A percentile compares a stretch with the other conserved stretches of the same genome.
Conservation (phyloP, 2,329 filamentous ascomycete genomes). For the Curvularia spicifera region DNA sequence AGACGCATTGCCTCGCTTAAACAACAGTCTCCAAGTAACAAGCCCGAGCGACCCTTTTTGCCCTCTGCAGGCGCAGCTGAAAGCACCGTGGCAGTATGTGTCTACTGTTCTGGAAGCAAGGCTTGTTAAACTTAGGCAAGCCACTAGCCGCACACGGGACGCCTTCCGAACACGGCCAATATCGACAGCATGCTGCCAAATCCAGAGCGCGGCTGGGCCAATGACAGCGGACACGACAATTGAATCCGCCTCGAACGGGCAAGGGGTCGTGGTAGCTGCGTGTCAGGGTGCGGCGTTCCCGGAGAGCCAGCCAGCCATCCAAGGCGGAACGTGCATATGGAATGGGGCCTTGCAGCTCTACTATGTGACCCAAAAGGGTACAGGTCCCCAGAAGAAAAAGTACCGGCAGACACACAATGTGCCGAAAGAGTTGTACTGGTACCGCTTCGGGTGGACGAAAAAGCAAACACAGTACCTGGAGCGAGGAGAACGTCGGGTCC, state of each 20-base stretch:
- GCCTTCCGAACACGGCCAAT: constrained; percentile 9
- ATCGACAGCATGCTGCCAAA: constrained; percentile 8
- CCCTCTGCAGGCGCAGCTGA: not conserved
- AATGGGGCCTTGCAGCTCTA: constrained; percentile 5
- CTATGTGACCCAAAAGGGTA: not conserved
- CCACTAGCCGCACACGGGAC: constrained; percentile 15
- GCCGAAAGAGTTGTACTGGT: not conserved
- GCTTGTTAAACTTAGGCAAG: constrained; percentile 13
- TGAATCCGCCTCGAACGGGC: constrained; percentile 9
- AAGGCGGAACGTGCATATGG: constrained; percentile 11
- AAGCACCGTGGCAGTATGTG: constrained; percentile 1
- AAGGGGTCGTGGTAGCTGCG: constrained; percentile 9
- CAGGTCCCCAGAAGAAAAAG: not conserved
- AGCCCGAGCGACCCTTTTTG: not conserved
- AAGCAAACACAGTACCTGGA: no score
- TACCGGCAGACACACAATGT: not conserved
- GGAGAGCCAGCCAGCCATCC: constrained; percentile 12
- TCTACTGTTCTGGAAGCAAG: constrained; percentile 14
- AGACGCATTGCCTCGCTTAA: not conserved
- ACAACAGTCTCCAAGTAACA: not conserved
- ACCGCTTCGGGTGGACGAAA: not conserved
- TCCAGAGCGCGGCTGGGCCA: constrained; percentile 5
- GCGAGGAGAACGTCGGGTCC: no score
- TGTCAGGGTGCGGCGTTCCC: constrained; percentile 17
- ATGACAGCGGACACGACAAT: constrained; percentile 4